Conservation (phyloP, 305 asterid species). For the Striga hermonthica region DNA sequence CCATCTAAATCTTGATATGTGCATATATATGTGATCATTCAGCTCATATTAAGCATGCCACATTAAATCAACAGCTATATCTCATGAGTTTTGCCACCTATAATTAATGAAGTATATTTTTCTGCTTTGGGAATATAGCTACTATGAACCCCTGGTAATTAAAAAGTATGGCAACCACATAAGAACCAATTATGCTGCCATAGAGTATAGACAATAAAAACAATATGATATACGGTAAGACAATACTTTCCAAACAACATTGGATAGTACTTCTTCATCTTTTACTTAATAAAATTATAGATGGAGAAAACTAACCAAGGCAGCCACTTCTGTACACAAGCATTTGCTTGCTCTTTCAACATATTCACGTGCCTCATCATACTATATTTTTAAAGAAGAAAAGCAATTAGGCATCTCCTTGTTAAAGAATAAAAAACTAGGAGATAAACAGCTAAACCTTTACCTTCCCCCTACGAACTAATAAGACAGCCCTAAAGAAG, state of each 20-base stretch:
- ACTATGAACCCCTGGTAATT: too few species aligned
- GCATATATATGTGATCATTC: too few species aligned
- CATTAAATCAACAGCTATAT: constrained; percentile 13
- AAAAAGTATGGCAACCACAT: constrained; percentile 5
- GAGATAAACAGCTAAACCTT: constrained; percentile 21
- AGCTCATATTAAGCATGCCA: constrained; percentile 1
- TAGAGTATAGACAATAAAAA: not conserved
- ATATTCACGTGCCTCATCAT: constrained; percentile 94
- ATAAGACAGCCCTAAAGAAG: constrained; percentile 83
- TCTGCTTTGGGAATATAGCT: too few species aligned
- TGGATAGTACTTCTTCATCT: not conserved
- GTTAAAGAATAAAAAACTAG: constrained; percentile 19
- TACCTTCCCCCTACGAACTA: constrained; percentile 95
- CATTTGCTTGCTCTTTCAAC: constrained; percentile 97
- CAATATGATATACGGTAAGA: constrained; percentile 8
- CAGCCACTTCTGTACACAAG: constrained; percentile 97
- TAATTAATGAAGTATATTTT: too few species aligned
- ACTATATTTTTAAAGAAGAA: constrained; percentile 41
- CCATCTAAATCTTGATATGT: constrained; percentile 5
- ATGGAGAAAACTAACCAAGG: constrained; percentile 66
- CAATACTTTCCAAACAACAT: not conserved
- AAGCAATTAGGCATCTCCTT: constrained; percentile 25
- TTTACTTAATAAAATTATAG: constrained; percentile 15
- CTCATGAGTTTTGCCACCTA: not conserved
- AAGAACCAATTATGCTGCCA: constrained; percentile 9